Percentiles rank a stretch among this genome's conserved stretches.
These are phyloP conservation scores for Triadica sebifera DNA, from an alignment of 345 rosid genomes.

Conservation along the genomic window DNA sequence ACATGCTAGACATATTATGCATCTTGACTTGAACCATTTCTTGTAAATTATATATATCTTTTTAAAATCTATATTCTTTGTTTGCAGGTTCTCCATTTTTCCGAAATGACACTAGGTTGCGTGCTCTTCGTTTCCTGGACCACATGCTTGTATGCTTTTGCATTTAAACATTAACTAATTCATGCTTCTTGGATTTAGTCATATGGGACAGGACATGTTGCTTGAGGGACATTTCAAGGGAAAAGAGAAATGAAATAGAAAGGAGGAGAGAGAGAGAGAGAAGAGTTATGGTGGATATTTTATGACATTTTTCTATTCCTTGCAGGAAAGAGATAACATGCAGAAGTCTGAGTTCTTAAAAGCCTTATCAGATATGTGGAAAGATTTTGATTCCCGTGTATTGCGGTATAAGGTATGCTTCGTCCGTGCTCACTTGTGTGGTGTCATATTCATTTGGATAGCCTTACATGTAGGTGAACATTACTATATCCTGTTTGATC, in stretches of 20 bases:
- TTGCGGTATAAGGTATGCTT: slow-evolving; percentile 86
- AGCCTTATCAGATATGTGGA: slow-evolving; percentile 99
- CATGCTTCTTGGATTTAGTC: slow-evolving; percentile 11
- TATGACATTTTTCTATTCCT: slow-evolving; percentile 14
- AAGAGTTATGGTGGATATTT: neutral
- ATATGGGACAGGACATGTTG: neutral
- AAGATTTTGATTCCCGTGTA: slow-evolving; percentile 94
- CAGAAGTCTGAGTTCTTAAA: slow-evolving; percentile 98
- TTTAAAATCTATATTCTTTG: slow-evolving; percentile 15
- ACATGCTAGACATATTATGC: neutral
- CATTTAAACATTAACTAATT: slow-evolving; percentile 12
- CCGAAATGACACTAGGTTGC: slow-evolving; percentile 88
- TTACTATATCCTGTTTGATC: neutral
- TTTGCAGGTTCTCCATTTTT: slow-evolving; percentile 82
- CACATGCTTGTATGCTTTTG: slow-evolving; percentile 83
- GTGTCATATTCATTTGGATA: neutral
- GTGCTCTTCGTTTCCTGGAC: slow-evolving; percentile 99
- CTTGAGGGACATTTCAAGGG: slow-evolving; percentile 8
- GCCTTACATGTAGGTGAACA: neutral
- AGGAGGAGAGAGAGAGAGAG: neutral
- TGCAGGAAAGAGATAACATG: slow-evolving; percentile 94
- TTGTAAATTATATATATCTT: slow-evolving; percentile 3
- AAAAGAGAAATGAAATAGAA: neutral
- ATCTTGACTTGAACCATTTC: neutral
- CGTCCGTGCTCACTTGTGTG: neutral